These are phyloP conservation scores for Glycine latifolia DNA, from an alignment of 306 rosid genomes.

Conservation along the genomic window DNA sequence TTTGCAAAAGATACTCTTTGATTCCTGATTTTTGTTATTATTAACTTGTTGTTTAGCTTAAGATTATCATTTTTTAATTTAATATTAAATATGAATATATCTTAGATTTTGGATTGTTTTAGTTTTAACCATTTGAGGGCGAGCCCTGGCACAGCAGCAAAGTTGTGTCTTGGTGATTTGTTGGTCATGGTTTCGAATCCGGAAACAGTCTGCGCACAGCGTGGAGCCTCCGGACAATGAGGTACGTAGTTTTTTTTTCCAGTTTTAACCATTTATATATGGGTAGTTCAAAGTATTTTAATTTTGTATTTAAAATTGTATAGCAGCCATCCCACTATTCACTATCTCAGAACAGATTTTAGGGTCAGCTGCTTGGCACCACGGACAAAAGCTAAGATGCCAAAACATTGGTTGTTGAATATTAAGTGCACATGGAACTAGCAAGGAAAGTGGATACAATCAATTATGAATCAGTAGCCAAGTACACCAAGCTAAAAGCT, in stretches of 20 bases:
- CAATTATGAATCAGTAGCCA: not conserved
- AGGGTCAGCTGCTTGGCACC: not conserved
- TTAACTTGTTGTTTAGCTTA: not conserved
- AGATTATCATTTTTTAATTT: not conserved
- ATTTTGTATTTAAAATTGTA: not conserved
- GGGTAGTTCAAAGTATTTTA: not conserved
- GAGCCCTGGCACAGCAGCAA: too few species aligned
- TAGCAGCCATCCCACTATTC: not conserved
- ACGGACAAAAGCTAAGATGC: not conserved
- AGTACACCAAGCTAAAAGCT: not conserved
- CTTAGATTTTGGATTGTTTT: not conserved
- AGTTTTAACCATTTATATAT: not conserved
- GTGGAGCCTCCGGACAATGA: too few species aligned
- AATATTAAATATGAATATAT: not conserved
- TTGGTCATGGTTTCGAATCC: too few species aligned
- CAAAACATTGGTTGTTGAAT: not conserved
- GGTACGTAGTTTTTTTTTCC: too few species aligned
- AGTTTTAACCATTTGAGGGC: not conserved
- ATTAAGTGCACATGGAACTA: not conserved
- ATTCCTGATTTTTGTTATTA: constrained; percentile 1
- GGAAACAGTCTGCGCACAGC: too few species aligned
- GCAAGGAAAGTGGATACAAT: not conserved
- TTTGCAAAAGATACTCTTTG: not conserved
- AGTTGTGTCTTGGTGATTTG: too few species aligned
- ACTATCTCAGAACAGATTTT: not conserved